Base-by-base conservation (phyloP, 2,329 filamentous ascomycete genomes). In the Harringtonia aguacate region DNA sequence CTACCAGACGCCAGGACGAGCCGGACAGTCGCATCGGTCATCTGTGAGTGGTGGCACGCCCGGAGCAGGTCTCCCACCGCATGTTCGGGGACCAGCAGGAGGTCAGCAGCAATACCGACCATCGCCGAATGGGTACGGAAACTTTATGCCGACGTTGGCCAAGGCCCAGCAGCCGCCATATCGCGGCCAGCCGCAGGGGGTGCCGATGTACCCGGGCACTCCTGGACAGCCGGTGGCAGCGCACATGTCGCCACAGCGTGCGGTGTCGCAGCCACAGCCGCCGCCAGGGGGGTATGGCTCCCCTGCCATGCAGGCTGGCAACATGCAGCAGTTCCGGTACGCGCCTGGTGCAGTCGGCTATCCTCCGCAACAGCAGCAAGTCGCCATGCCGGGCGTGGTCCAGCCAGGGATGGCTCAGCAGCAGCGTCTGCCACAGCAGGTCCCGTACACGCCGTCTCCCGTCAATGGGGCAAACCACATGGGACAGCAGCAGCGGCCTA, bases 131-230 rank as follows among this genome's bases (percentile, higher is more conserved):
- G 66, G 68, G 5, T 73, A 68, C 50, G 58, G 62, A 9, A 65
- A 62, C 39, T 76, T 69, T 49, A 64, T 67, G 5, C 67, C 69
- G 8, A 70, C 71, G 51, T 60, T 74, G 41, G 67, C 65, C 39
- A 77, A 78, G 54, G 61, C 68, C 12, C 69, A 72, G 46, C 67
- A 67, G 8, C 66, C 69, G 58, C 62, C 63, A 37, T 75, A 67
- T 47, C 63, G 64, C 28, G 65, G 60, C 6, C 72, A 70, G 49
- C 66, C 61, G 47, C 66, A 61, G 48, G 65, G 71, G n/a, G 53
- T 58, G 43, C 62, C 66, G 14, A 10, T 30, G 17, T 39, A 40
- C 31, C 34, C 43, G 8, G 39, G 43, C 33, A 37, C 37, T 10
- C 37, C 41, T 7, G 43, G 43, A 14, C 43, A 35, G 24, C 37